Base-by-base conservation (phyloP, 768 basidiomycete genomes). In the Pisolithus albus region DNA sequence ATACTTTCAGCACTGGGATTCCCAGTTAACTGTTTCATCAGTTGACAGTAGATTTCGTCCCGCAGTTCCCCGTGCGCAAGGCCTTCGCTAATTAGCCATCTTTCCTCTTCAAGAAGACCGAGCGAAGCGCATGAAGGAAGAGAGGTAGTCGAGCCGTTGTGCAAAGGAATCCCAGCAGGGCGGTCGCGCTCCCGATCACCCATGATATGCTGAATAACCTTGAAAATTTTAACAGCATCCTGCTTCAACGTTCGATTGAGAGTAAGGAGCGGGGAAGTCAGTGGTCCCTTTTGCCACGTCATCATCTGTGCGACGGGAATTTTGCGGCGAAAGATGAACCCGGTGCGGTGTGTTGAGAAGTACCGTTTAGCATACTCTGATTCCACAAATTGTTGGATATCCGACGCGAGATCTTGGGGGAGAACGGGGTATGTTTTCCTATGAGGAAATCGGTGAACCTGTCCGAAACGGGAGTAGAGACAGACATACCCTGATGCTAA, bases 31-130 rank as follows among this genome's bases (percentile, higher is more conserved):
- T 96, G 94, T 64, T 96, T 96, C 81, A 94, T 85, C 23, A 90
- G 58, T 59, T 96, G 94, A 61, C 90, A 93, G 59, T 90, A 97
- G 46, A 94, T 84, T 69, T 96, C 94, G 66, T 97, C 94, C 55
- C 93, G 72, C 59, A 96, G 72, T 69, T 95, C 92, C 10, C 86
- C 83, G 52, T 92, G 82, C 2, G 77, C 66, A 36, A 96, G 74
- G 3, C 89, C 92, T 61, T 89, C 84, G 42, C 80, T 76, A 9
- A 95, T 74, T 53, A 96, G 69, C 88, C 90, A 93, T 19, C 90
- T 75, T 55, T 92, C 87, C 65, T 94, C 92, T 60, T 93, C 91
- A 18, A 93, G 65, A 38, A 87, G 67, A 9, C 74, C 73, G 28
- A 69, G 59, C 39, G 57, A 59, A 2, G 79, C 80, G 0, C 61